Conservation (phyloP, 2,329 filamentous ascomycete species). For the Sporothrix protearum region DNA sequence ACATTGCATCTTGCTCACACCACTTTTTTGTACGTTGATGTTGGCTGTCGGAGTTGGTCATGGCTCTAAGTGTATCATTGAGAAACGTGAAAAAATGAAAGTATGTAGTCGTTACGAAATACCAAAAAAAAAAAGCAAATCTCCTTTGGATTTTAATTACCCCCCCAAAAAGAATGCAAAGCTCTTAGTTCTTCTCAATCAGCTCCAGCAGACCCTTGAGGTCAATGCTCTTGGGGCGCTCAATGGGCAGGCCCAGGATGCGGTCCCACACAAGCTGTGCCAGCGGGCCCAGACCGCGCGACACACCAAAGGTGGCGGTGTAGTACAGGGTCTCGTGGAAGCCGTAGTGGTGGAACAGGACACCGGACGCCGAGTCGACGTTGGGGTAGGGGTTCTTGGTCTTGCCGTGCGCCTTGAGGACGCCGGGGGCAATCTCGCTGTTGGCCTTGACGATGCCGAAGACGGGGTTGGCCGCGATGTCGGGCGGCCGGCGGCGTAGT, state of each 20-base stretch:
- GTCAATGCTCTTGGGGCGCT: slow-evolving; percentile 97
- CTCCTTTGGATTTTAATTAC: slow-evolving; percentile 5
- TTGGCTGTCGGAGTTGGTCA: not conserved
- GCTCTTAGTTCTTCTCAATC: slow-evolving; percentile 41
- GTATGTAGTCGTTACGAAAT: not conserved
- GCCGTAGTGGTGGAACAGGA: slow-evolving; percentile 96
- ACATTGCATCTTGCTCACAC: not conserved
- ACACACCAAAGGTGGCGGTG: slow-evolving; percentile 67
- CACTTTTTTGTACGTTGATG: no score
- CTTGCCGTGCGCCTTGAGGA: slow-evolving; percentile 94
- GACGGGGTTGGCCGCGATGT: slow-evolving; percentile 81
- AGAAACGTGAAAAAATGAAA: slow-evolving; percentile 5
- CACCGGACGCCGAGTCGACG: slow-evolving; percentile 88
- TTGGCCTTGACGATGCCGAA: slow-evolving; percentile 95
- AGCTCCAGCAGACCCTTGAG: slow-evolving; percentile 76
- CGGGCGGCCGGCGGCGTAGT: slow-evolving; percentile 80
- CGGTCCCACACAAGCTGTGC: slow-evolving; percentile 96
- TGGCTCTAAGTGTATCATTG: slow-evolving; percentile 8
- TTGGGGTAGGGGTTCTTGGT: slow-evolving; percentile 98
- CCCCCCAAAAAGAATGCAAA: not conserved
- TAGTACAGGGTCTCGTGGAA: slow-evolving; percentile 98
- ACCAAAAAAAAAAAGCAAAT: not conserved
- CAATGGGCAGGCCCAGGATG: slow-evolving; percentile 88
- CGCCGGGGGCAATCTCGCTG: slow-evolving; percentile 82
- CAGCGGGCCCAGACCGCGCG: slow-evolving; percentile 74